These are phyloP conservation scores for Xylariaceae sp. DNA, from an alignment of 2,329 filamentous ascomycete genomes.

Conservation along the genomic window DNA sequence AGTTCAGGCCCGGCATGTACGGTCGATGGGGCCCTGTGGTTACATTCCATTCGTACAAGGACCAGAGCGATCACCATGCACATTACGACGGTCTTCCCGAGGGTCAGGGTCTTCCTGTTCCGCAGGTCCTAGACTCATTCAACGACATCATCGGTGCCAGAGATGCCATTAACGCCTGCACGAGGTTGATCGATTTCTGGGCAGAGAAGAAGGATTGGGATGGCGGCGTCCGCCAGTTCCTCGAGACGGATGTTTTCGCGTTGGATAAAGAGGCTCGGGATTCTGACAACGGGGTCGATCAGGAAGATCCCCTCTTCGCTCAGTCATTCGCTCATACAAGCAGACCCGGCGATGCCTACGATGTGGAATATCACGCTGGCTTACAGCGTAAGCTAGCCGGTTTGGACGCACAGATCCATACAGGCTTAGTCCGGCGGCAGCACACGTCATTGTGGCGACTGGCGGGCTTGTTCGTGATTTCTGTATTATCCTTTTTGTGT, in stretches of 20 bases:
- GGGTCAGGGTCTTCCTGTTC: background rate
- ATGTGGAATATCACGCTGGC: background rate
- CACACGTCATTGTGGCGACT: background rate
- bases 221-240: background rate
- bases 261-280: background rate
- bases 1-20: conserved; percentile 1
- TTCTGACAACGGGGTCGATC: conserved; percentile 4
- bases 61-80: background rate
- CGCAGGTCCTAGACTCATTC: conserved; percentile 4
- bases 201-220: conserved; percentile 2
- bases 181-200: conserved; percentile 6
- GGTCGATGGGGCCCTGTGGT: conserved; percentile 5
- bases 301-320: background rate
- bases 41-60: conserved; percentile 3
- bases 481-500: background rate
- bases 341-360: background rate
- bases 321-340: too few relatives aligned
- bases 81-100: background rate
- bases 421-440: background rate
- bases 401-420: background rate
- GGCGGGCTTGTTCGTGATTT: background rate
- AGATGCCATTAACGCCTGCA: conserved; percentile 4
- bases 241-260: conserved; percentile 3
- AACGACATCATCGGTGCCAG: conserved; percentile 6
- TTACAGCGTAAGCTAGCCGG: background rate